Conservation (phyloP, 2,329 filamentous ascomycete genomes). For the Pseudogymnoascus pannorum region DNA sequence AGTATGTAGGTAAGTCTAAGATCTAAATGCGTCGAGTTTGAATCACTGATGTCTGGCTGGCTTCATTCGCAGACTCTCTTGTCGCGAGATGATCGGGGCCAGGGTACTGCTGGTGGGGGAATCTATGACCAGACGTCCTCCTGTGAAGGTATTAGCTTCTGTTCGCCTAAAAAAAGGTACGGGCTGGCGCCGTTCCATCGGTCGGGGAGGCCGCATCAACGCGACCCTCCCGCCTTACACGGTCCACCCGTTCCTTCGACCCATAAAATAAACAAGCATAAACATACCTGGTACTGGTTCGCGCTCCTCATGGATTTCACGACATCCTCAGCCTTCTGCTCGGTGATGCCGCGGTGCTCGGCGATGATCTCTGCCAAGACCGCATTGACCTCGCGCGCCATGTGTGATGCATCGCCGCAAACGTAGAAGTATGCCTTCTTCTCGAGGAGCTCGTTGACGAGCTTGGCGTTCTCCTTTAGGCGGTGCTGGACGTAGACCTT, state of each 20-base stretch:
- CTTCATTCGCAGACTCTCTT: neutral
- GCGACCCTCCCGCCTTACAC: neutral
- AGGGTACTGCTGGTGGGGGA: neutral
- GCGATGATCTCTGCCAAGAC: constrained; percentile 82
- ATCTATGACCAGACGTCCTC: constrained; percentile 65
- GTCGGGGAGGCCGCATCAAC: neutral
- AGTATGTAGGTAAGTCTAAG: neutral
- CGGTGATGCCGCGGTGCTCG: constrained; percentile 71
- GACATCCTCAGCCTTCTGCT: constrained; percentile 87
- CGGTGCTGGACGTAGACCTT: constrained; percentile 98
- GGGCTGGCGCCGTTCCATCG: neutral
- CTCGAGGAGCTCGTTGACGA: constrained; percentile 80
- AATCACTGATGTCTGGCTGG: neutral
- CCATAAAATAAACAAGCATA: neutral
- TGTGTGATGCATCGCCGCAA: constrained; percentile 94
- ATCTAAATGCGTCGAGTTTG: neutral
- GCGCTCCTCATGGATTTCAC: constrained; percentile 93
- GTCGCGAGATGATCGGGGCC: neutral
- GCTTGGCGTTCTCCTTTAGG: constrained; percentile 71
- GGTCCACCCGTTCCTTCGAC: neutral
- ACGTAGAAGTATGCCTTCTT: constrained; percentile 95
- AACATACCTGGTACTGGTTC: constrained; percentile 84
- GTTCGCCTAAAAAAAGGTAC: neutral
- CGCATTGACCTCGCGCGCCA: constrained; percentile 88
- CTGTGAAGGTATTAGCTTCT: constrained; percentile 31